These are phyloP conservation scores for Noccaea bulbosa DNA, from an alignment of 345 rosid species.

Conservation along the genomic window DNA sequence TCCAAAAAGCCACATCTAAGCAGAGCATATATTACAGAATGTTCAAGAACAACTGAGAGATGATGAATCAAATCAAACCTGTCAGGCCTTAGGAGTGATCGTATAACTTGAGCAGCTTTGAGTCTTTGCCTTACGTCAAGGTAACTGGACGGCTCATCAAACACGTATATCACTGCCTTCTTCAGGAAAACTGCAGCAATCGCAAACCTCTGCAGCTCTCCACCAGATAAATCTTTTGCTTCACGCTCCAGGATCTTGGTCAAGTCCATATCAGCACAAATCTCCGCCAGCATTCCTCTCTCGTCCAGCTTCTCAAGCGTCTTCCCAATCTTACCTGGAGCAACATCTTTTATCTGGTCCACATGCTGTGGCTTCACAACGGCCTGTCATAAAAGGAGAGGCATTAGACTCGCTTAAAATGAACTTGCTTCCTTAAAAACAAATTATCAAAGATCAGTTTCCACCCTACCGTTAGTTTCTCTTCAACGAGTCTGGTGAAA, in stretches of 20 bases:
- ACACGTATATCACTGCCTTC: constrained; percentile 11
- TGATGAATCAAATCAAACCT: neutral
- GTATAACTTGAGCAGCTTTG: constrained; percentile 19
- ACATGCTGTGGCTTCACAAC: constrained; percentile 14
- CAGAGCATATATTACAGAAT: neutral
- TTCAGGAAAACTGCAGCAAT: neutral
- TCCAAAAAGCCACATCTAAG: neutral
- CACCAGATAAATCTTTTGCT: neutral
- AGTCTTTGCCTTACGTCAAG: constrained; percentile 15
- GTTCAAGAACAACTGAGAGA: neutral
- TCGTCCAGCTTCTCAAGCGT: constrained; percentile 3
- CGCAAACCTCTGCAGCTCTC: constrained; percentile 26
- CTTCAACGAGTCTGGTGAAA: constrained; percentile 8
- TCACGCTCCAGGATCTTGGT: neutral
- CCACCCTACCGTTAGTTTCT: neutral
- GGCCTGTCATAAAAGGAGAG: neutral
- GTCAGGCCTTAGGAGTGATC: constrained; percentile 17
- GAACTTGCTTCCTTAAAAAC: neutral
- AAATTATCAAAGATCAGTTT: neutral
- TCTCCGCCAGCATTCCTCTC: neutral
- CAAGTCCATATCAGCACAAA: constrained; percentile 11
- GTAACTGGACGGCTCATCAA: constrained; percentile 22
- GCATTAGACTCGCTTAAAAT: neutral
- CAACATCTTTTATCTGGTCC: neutral
- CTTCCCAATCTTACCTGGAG: neutral